Evolutionary conservation across 306 rosid species (phyloP).

Genomic region (Luffa aegyptiaca): DNA sequence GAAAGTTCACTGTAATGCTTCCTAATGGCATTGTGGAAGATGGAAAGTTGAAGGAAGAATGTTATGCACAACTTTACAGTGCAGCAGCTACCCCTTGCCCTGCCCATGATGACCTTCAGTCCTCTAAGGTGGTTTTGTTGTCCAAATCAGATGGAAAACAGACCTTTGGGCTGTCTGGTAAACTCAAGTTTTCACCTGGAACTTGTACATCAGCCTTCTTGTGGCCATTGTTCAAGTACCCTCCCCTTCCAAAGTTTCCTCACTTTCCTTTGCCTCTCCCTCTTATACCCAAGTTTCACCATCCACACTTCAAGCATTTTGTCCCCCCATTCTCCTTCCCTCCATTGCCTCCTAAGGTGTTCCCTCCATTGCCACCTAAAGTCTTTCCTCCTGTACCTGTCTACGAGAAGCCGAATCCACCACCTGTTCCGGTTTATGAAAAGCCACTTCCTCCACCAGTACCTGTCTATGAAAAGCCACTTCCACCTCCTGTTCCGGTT

Average conservation of each 20-base stretch:
- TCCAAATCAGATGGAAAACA: conserved; percentile 36
- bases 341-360: conserved; percentile 13
- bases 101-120: conserved; percentile 43
- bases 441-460: conserved; percentile 6
- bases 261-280: conserved; percentile 8
- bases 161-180: conserved; percentile 36
- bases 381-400: conserved; percentile 4
- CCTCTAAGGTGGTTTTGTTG: conserved; percentile 35
- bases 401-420: conserved; percentile 2
- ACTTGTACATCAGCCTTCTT: conserved; percentile 60
- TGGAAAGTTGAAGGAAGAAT: conserved; percentile 54
- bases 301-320: conserved; percentile 9
- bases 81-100: conserved; percentile 61
- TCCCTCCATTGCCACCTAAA: conserved; percentile 18
- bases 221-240: conserved; percentile 44
- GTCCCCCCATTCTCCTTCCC: conserved; percentile 10
- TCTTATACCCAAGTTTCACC: conserved; percentile 1
- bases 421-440: not conserved
- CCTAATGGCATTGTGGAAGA: conserved; percentile 44
- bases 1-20: conserved; percentile 58
- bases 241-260: conserved; percentile 23
- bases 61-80: conserved; percentile 73
- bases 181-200: conserved; percentile 55
- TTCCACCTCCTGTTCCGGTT: not conserved
- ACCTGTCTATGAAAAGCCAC: not conserved